Base-by-base conservation (phyloP, 306 rosid species). In the Quercus cerris region DNA sequence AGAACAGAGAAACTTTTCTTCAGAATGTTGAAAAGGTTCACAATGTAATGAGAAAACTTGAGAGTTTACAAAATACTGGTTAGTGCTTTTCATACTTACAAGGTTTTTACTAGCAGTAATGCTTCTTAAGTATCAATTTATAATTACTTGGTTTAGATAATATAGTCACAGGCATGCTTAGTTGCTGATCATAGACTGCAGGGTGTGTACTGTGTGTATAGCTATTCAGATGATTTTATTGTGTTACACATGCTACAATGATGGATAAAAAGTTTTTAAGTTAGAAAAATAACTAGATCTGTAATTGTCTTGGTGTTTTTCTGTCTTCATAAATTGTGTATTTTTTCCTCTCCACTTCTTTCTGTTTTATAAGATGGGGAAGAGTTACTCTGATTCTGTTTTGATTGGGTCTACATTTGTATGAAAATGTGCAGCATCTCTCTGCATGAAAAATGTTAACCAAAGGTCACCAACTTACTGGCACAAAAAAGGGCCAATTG, bases 1-100 rank as follows among this genome's bases (percentile, higher is more conserved):
- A 90, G 67, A 86, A n/a, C 81, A 81, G 83, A 76, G 83, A 86
- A 78, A 89, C 94, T 44, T 90, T 96, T 88, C 96, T 96, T 85
- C 99, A 90, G 80, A 84, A 80, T 75, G 82, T 90, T 81, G 94
- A 91, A 67, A 91, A 84, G 85, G 85, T 85, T 77, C 88, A 86
- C 86, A 76, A 79, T 81, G 38, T 87, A 79, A 81, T 84, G 77
- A 82, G 88, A 84, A 87, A 81, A 83, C 51, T 96, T 75, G 82
- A 89, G 84, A 83, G 81, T 63, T 86, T 96, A 74, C 88, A 63
- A 79, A 85, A 84, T 61, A 80, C 55, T 52, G 97, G 99, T 93
- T 78, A 81, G 89, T 69, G 76, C 71, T 35, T 84, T 70, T 35
- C 35, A 13, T 68, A 59, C 52, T 6, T 49, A 13, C 55, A 63